Evolutionary conservation across 1,284 basidiomycete genomes (phyloP).

Genomic region (Trametes polyzona): DNA sequence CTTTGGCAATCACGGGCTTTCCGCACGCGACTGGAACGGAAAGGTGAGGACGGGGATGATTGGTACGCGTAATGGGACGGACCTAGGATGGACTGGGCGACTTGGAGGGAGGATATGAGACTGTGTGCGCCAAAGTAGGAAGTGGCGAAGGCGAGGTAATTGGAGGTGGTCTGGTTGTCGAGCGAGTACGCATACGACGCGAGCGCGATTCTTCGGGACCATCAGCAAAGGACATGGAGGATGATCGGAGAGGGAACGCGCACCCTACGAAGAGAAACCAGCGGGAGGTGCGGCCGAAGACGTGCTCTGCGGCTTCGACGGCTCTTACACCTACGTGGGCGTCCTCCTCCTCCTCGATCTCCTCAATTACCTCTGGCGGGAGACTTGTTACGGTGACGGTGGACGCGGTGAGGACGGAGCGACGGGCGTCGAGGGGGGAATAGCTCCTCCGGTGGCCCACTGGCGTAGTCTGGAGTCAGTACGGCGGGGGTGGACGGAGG

Average conservation of each 20-base stretch:
- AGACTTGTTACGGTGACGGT: conserved; percentile 13
- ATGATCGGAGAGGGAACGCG: conserved; percentile 8
- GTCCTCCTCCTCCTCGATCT: conserved; percentile 32
- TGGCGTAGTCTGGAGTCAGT: conserved; percentile 1
- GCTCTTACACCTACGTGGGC: conserved; percentile 52
- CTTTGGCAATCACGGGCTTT: conserved; percentile 82
- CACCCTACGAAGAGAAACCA: conserved; percentile 69
- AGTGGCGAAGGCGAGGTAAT: conserved; percentile 66
- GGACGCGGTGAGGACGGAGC: conserved; percentile 11
- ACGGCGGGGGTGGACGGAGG: background rate
- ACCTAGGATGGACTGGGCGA: conserved; percentile 64
- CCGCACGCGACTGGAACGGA: conserved; percentile 54
- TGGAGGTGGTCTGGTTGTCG: conserved; percentile 70
- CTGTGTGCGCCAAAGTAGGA: conserved; percentile 64
- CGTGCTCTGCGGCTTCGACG: conserved; percentile 57
- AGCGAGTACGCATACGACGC: conserved; percentile 80
- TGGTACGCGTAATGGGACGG: no score
- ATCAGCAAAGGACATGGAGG: background rate
- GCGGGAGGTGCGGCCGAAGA: conserved; percentile 55
- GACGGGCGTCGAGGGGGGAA: conserved; percentile 14
- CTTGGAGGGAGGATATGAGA: conserved; percentile 70
- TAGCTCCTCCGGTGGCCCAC: conserved; percentile 10
- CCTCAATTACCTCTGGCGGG: conserved; percentile 15
- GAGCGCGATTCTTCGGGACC: conserved; percentile 55
- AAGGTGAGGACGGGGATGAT: no score